Conservation (phyloP, 176 grass and related monocot species). For the Oryza longistaminata region DNA sequence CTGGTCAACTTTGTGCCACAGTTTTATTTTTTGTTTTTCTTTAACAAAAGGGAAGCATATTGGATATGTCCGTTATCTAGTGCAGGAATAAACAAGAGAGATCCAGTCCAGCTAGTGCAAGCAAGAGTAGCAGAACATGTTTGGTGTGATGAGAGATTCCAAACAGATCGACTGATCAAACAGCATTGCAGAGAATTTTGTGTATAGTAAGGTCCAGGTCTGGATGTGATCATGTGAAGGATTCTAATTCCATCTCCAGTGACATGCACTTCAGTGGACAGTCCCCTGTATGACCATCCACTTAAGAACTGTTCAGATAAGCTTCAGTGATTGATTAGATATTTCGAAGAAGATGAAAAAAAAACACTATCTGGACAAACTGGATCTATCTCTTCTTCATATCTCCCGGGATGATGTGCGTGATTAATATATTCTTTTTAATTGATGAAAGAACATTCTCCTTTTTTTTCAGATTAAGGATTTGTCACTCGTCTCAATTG, state of each 20-base stretch:
- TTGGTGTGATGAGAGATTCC: background rate
- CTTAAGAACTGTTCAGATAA: slow-evolving; percentile 7
- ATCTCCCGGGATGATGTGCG: background rate
- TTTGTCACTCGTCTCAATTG: background rate
- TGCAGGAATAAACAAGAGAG: slow-evolving; percentile 1
- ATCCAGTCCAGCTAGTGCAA: background rate
- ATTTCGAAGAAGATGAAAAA: background rate
- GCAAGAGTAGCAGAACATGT: background rate
- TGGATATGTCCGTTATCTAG: background rate
- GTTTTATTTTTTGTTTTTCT: background rate
- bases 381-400: background rate
- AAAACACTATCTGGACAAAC: background rate
- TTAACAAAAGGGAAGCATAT: background rate
- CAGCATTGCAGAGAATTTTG: background rate
- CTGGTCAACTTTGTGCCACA: background rate
- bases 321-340: background rate
- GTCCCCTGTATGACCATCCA: background rate
- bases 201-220: background rate
- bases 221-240: background rate
- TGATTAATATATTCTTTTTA: background rate
- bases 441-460: background rate
- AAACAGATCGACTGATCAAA: background rate
- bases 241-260: slow-evolving; percentile 8
- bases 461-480: background rate
- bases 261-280: background rate